These are phyloP conservation scores for Trichophyton benhamiae DNA, from an alignment of 2,329 filamentous ascomycete species.

Conservation along the genomic window DNA sequence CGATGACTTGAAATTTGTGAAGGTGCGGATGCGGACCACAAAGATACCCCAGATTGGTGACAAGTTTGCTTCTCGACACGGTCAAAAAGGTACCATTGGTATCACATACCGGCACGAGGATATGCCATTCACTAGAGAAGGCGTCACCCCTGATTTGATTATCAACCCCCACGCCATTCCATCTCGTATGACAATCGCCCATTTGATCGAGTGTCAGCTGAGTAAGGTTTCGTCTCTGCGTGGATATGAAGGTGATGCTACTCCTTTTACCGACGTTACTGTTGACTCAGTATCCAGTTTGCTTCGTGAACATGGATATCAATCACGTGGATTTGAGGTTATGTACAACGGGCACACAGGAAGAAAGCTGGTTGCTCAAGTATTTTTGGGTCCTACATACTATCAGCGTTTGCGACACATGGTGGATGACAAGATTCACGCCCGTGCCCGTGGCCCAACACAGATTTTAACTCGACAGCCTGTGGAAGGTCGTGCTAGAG, in stretches of 20 bases:
- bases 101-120: slow-evolving; percentile 96
- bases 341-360: slow-evolving; percentile 99
- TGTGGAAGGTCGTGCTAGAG: slow-evolving; percentile 93
- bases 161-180: slow-evolving; percentile 99
- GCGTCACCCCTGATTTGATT: slow-evolving; percentile 86
- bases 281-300: slow-evolving; percentile 85
- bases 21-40: slow-evolving; percentile 91
- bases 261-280: slow-evolving; percentile 94
- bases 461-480: slow-evolving; percentile 96
- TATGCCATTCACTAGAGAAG: slow-evolving; percentile 93
- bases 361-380: slow-evolving; percentile 79
- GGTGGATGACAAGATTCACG: slow-evolving; percentile 99
- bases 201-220: slow-evolving; percentile 97
- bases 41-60: slow-evolving; percentile 98
- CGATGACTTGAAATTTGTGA: slow-evolving; percentile 89
- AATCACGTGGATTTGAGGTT: slow-evolving; percentile 92
- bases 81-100: slow-evolving; percentile 98
- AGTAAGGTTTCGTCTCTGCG: slow-evolving; percentile 90
- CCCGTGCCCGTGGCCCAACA: slow-evolving; percentile 88
- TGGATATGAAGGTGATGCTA: slow-evolving; percentile 92
- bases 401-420: slow-evolving; percentile 98
- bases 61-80: slow-evolving; percentile 98
- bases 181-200: slow-evolving; percentile 99
- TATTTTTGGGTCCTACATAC: slow-evolving; percentile 96
- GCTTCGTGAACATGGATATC: slow-evolving; percentile 80